phyloP scores from a whole-genome alignment of 495 filamentous ascomycete species.

The Xylaria flabelliformis region DNA sequence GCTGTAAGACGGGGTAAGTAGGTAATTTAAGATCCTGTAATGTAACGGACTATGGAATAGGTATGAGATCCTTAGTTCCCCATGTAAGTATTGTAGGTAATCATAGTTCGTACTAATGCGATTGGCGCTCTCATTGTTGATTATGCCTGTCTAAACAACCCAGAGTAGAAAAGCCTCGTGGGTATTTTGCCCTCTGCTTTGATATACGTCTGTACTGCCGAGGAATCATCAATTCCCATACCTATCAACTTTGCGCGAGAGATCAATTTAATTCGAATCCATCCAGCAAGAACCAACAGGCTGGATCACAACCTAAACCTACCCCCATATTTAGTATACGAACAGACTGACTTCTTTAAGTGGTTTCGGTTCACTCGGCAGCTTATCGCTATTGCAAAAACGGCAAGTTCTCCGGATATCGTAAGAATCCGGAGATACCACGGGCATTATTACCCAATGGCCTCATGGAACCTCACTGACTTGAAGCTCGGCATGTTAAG shows the following conservation, averaged over 20 bases:
- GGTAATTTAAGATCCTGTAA: conserved; percentile 7
- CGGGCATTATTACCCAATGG: not conserved
- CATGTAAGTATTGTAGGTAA: not conserved
- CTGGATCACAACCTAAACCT: not conserved
- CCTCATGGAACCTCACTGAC: not conserved
- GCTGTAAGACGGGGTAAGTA: conserved; percentile 15
- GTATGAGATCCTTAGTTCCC: not conserved
- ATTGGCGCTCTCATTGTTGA: not conserved
- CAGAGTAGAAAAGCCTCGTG: not conserved
- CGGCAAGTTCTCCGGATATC: conserved; percentile 6
- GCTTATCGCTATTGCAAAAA: conserved; percentile 5
- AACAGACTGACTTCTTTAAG: not conserved
- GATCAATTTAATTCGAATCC: not conserved
- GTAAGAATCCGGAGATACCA: not conserved
- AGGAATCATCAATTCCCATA: not conserved
- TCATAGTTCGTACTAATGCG: not conserved
- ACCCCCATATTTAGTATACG: not conserved
- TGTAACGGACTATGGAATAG: conserved; percentile 9
- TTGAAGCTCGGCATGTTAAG: not conserved
- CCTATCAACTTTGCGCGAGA: not conserved
- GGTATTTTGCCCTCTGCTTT: not conserved
- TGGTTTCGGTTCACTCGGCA: conserved; percentile 15
- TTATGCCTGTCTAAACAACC: not conserved
- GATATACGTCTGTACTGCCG: not conserved
- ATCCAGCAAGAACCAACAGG: not conserved